Base-by-base conservation (phyloP, 306 rosid genomes). In the Benincasa hispida region DNA sequence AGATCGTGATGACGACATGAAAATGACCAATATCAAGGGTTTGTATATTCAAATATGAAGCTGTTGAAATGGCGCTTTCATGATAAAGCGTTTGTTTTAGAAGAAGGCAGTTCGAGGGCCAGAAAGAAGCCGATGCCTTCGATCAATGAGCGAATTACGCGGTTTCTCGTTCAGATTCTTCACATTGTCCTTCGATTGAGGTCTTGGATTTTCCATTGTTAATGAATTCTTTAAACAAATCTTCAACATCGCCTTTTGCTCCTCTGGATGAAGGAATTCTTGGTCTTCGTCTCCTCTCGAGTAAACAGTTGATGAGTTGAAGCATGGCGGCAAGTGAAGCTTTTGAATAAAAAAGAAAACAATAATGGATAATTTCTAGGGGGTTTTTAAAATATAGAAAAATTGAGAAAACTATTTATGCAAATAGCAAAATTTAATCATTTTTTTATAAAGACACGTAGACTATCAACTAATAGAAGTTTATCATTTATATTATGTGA, bases 31-130 rank as follows among this genome's bases (percentile, higher is more conserved):
- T n/a, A 37, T 22, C 69, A 56, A 37, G 18, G 39, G 54, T 54
- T n/a, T 55, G 7, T 21, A 53, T 35, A 39, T 37, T 24, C 54
- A 39, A 69, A 39, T 76, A 58, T 37, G 79, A 27, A 59, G 45
- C 68, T 15, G 79, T 42, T 76, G 79, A 8, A 66, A 59, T 59
- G 70, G 55, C 25, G 72, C 72, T 76, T 37, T 76, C 79, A 57
- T 30, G 77, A 51, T 28, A 3, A 28, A 53, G 65, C 65, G 14
- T 72, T 27, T 11, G 76, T 35, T 69, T 34, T 25, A 50, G 35
- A 11, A 48, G 58, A 50, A 47, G 34, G 75, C 21, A n/a, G 42
- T 72, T 72, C 5, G 10, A 60, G 21, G 39, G 21, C 39, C 21
- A 14, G 67, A 28, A 32, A 50, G 15, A 30, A 50, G 75, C 55